Base-by-base conservation (phyloP, 768 basidiomycete species). In the Lyophyllum semitale region DNA sequence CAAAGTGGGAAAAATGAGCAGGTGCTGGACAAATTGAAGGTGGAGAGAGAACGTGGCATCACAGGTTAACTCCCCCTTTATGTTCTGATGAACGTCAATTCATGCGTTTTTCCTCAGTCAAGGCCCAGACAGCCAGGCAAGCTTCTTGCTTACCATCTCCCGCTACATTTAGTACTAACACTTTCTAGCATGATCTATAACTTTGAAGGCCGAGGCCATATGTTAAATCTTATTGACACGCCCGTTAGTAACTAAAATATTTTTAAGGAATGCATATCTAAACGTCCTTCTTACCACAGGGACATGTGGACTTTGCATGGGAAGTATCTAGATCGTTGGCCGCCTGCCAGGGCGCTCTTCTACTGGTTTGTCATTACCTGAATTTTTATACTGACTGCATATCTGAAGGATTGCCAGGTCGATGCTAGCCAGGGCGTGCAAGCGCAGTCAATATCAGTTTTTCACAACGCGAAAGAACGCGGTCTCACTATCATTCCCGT, bases 341-440 rank as follows among this genome's bases (percentile, higher is more conserved):
- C 3, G 94, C 96, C 29, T 97, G 91, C 61, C 92, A 99, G 74
- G 97, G 97, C 8, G 96, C 93, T 9, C 68, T 87, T 38, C 68
- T 87, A 33, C 73, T 84, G n/a, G 82, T 83, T 63, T 54, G 69
- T 63, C 23, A 12, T 8, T 33, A 51, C 20, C 47, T 15, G 20
- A 2, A n/a, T 33, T 40, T 15, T 30, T 26, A 17, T 27, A 29
- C 48, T 55, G 20, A 22, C 32, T 7, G 20, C 20, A 35, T 46
- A 9, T 32, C 37, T 59, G 41, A 53, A 44, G 41, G 12, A 17
- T 23, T 32, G 13, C 29, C 73, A 98, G 63, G 95, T 98, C 2
- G 97, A 99, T 66, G 93, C 93, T n/a, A 93, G 92, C 49, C 95
- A 96, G 76, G 97, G 97, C 17, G 87, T 99, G 8, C 97, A 99